Conservation (phyloP, 257 asterid species). For the Thymus mandschuricus region DNA sequence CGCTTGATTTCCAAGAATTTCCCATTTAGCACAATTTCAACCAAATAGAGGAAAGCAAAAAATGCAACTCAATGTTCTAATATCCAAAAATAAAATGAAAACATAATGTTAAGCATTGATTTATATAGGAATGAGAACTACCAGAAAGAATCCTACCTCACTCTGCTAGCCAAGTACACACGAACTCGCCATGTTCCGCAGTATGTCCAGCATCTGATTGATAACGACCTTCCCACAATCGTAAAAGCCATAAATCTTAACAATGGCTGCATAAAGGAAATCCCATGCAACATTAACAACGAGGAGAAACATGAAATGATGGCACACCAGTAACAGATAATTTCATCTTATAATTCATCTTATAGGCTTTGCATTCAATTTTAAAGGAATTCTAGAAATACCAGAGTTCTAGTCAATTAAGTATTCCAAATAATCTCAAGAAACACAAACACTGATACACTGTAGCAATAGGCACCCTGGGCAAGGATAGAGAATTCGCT, state of each 20-base stretch:
- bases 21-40: neutral
- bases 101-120: neutral
- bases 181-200: constrained; percentile 71
- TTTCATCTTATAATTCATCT: constrained; percentile 1
- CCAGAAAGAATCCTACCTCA: constrained; percentile 49
- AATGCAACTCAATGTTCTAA: neutral
- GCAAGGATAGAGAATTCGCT: neutral
- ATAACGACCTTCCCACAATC: constrained; percentile 69
- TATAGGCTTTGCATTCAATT: constrained; percentile 60
- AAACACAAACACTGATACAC: constrained; percentile 22
- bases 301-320: constrained; percentile 5
- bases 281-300: constrained; percentile 1
- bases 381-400: constrained; percentile 83
- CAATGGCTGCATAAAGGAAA: constrained; percentile 52
- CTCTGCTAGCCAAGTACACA: constrained; percentile 67
- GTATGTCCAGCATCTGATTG: constrained; percentile 61
- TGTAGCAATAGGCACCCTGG: neutral
- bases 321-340: neutral
- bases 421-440: constrained; percentile 83
- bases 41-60: neutral
- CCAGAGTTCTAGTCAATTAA: constrained; percentile 84
- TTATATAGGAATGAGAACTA: constrained; percentile 11
- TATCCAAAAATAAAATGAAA: neutral
- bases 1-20: neutral
- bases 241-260: constrained; percentile 68